Evolutionary conservation across 2,329 filamentous ascomycete species (phyloP).

Genomic region (Myriosclerotinia duriaeana): DNA sequence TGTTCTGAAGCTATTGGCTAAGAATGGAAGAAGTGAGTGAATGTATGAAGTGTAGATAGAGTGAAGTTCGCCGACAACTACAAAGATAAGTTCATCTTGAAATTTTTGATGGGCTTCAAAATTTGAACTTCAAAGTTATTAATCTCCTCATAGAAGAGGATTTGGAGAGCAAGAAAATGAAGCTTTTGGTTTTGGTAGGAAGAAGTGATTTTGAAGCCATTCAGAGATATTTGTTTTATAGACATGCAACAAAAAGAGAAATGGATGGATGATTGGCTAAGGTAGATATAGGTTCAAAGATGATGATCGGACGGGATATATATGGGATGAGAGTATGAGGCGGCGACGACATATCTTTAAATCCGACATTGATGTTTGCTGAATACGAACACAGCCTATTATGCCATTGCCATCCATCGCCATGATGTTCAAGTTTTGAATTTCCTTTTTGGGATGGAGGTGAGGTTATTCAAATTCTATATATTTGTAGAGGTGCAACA

Average conservation of each 20-base stretch:
- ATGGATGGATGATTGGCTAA: background rate
- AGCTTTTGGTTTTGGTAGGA: too few species aligned
- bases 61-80: too few species aligned
- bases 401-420: background rate
- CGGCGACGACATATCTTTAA: background rate
- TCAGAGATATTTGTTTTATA: background rate
- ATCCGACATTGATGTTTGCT: background rate
- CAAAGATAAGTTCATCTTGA: too few species aligned
- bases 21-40: too few species aligned
- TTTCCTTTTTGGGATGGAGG: background rate
- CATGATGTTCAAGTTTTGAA: background rate
- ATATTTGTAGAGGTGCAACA: background rate
- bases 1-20: too few species aligned
- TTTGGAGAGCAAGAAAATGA: too few species aligned
- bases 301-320: background rate
- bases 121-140: too few species aligned
- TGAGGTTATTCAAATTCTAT: background rate
- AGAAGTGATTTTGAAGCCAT: too few species aligned
- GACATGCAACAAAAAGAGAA: background rate
- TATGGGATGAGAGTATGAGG: background rate
- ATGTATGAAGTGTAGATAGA: too few species aligned
- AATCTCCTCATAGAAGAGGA: too few species aligned
- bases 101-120: too few species aligned
- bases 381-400: background rate
- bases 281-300: background rate